Conservation (phyloP, 2,329 filamentous ascomycete species). For the Clathrospora elynae region DNA sequence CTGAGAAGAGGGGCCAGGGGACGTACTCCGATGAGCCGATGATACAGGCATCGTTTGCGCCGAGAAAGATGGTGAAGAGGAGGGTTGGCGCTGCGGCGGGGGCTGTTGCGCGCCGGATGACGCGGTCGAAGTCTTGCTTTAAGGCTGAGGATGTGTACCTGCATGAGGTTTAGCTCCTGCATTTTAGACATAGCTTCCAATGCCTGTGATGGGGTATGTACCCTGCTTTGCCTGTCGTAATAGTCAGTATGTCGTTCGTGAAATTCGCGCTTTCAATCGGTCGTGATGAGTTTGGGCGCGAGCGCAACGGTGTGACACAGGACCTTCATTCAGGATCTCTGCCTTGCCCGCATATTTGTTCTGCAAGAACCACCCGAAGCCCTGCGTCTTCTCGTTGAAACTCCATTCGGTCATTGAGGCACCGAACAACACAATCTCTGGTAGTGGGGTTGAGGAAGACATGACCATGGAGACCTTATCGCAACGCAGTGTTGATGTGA, state of each 20-base stretch:
- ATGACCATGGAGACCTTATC: neutral
- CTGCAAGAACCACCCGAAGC: conserved; percentile 29
- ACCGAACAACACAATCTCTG: conserved; percentile 33
- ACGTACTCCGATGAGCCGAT: conserved; percentile 32
- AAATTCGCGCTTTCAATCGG: too few species aligned
- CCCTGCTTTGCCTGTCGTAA: conserved; percentile 30
- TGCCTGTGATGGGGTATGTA: conserved; percentile 3
- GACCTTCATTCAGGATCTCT: conserved; percentile 33
- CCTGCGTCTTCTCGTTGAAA: conserved; percentile 25
- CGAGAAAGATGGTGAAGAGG: conserved; percentile 50
- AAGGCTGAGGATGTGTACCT: conserved; percentile 40
- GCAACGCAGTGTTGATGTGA: too few species aligned
- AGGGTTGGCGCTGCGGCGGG: conserved; percentile 35
- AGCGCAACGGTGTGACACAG: neutral
- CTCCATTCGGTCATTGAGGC: conserved; percentile 33
- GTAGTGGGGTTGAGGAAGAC: conserved; percentile 7
- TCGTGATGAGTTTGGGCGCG: too few species aligned
- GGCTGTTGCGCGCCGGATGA: conserved; percentile 28
- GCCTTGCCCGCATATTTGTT: conserved; percentile 24
- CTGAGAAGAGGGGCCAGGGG: conserved; percentile 41
- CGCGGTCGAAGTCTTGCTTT: conserved; percentile 29
- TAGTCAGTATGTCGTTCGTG: conserved; percentile 4
- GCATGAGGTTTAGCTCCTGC: neutral
- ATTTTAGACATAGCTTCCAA: too few species aligned
- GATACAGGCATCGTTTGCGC: conserved; percentile 49